These are phyloP conservation scores for Scalesia atractyloides DNA, from an alignment of 129 eudicot species.

Conservation along the genomic window DNA sequence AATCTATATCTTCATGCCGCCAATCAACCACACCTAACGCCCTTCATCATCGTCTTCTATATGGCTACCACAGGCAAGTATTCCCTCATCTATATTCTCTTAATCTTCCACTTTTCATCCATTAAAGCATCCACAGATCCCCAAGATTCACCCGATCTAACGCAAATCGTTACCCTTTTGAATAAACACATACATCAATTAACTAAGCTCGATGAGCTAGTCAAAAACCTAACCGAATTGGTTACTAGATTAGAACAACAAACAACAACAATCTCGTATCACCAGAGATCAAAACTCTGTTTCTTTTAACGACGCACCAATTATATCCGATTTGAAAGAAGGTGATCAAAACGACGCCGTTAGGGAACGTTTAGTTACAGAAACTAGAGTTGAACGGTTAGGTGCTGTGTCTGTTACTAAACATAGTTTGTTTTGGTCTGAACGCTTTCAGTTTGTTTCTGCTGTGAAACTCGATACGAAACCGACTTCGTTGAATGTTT, in stretches of 20 bases:
- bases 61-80: constrained; percentile 68
- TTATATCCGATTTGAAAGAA: neutral
- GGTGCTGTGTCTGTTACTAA: constrained; percentile 67
- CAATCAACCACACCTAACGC: constrained; percentile 7
- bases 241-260: constrained; percentile 72
- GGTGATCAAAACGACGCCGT: constrained; percentile 14
- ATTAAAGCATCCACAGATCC: constrained; percentile 31
- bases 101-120: constrained; percentile 25
- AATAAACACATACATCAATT: constrained; percentile 60
- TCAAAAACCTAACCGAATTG: constrained; percentile 57
- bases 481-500: constrained; percentile 67
- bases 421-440: constrained; percentile 88
- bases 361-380: constrained; percentile 30
- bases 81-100: constrained; percentile 36
- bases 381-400: constrained; percentile 32
- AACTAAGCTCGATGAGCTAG: constrained; percentile 72
- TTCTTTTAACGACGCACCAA: neutral
- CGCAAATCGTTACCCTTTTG: constrained; percentile 30
- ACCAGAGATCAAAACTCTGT: constrained; percentile 6
- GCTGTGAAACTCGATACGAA: constrained; percentile 73
- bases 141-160: constrained; percentile 31
- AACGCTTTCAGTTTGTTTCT: constrained; percentile 77
- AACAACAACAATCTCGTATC: constrained; percentile 16
- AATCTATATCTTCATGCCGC: constrained; percentile 20
- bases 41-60: neutral